Conservation (phyloP, 2,329 filamentous ascomycete species). For the Cercospora sp. region DNA sequence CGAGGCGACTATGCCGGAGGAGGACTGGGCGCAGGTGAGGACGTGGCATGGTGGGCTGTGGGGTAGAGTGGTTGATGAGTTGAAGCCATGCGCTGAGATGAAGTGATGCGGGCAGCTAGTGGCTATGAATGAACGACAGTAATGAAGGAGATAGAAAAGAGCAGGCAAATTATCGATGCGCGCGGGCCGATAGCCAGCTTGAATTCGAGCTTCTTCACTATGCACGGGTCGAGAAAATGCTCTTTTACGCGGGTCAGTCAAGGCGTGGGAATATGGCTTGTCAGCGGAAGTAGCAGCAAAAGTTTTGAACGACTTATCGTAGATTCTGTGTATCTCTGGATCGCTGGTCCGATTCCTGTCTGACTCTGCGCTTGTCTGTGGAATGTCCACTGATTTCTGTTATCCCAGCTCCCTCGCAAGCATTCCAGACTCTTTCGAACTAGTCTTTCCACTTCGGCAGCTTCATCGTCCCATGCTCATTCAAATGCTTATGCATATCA, state of each 20-base stretch:
- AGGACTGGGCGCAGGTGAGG: constrained; percentile 52
- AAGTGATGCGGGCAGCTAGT: constrained; percentile 14
- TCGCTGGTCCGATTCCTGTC: neutral
- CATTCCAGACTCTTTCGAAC: neutral
- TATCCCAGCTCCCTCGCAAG: neutral
- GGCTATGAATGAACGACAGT: neutral
- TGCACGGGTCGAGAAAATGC: too few species aligned
- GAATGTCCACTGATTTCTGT: neutral
- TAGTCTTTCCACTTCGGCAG: constrained; percentile 61
- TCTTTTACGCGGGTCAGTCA: neutral
- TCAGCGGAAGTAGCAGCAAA: neutral
- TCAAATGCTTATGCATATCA: constrained; percentile 82
- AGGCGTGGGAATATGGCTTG: neutral
- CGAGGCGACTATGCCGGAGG: constrained; percentile 42
- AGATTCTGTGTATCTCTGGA: neutral
- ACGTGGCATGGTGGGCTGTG: constrained; percentile 56
- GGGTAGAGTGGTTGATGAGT: constrained; percentile 52
- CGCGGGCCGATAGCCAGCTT: neutral
- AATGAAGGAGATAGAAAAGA: neutral
- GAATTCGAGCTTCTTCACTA: neutral
- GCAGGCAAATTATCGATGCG: too few species aligned
- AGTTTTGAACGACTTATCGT: neutral
- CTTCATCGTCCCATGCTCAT: constrained; percentile 88
- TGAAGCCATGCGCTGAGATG: constrained; percentile 30
- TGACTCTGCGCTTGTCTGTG: neutral